Evolutionary conservation across 257 asterid species (phyloP), one percentile per base, ranked within the genome.

Genomic region (Vinca minor): DNA sequence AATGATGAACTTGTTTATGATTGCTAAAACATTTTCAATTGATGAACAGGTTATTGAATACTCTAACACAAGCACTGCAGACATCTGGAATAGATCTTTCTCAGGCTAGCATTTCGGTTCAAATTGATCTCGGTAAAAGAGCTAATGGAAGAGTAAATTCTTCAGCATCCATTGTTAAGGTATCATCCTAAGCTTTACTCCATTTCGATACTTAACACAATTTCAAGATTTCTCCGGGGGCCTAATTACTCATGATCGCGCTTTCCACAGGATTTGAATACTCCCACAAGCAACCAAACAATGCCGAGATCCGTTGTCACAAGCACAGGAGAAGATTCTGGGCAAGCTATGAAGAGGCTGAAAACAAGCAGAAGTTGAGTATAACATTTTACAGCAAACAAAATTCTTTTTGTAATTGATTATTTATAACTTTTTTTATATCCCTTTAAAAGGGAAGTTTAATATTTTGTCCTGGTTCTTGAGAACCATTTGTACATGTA

Each of bases 41-140:
- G 21, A 39, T 32, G 62, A 59, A 63, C 88, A 93, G 99, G 90
- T 75, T 93, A 84, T 69, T 93, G 78, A 85, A 79, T 65, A 80
- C 85, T 64, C 80, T 93, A 59, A 83, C 93, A 20, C 82, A 85
- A 80, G 96, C 99, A 48, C 79, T 93, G 60, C 90, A 84, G 71
- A 82, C 67, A 65, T 85, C 95, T 25, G 99, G 99, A 29, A 85
- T 93, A 35, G 94, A 93, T 71, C 78, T 87, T 62, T 83, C 96
- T 15, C 88, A 82, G 69, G 89, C 99, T 72, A 83, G 73, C 78
- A 83, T 93, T 73, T 87, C 97, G 0, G 99, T 89, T 31, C 87
- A 89, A 77, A 84, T 93, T 63, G 92, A 93, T 74, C 83, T 93
- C 21, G 96, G 92, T 23, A 87, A 87, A 77, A 81, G 77, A 75